These are phyloP conservation scores for Sorghum bicolor DNA, from an alignment of 176 grass and related monocot species.

Conservation along the genomic window DNA sequence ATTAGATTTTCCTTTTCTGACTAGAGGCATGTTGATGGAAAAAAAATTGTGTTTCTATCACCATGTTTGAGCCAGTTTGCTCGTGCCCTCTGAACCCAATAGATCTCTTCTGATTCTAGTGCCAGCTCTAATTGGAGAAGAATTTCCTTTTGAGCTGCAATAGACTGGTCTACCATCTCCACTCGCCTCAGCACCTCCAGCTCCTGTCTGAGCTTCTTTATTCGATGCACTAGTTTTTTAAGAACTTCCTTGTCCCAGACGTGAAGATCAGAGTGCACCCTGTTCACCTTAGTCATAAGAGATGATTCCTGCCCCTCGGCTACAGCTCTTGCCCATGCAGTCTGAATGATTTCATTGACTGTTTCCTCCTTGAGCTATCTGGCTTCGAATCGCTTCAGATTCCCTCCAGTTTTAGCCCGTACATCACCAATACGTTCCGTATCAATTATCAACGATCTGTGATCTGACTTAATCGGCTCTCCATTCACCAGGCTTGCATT, in stretches of 20 bases:
- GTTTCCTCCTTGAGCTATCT: no score
- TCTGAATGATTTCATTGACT: no score
- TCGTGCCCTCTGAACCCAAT: no score
- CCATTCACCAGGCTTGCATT: no score
- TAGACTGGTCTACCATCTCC: neutral
- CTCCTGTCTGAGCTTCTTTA: neutral
- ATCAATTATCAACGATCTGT: no score
- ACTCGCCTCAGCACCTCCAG: neutral
- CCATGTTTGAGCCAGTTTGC: neutral
- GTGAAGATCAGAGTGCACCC: neutral
- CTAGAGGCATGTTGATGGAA: neutral
- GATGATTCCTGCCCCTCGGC: neutral
- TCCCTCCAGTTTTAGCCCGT: fast-evolving
- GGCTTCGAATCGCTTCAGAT: no score
- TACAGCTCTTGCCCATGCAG: neutral
- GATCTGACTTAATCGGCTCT: no score
- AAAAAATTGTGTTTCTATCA: neutral
- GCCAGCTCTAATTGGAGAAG: neutral
- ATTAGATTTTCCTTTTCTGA: neutral
- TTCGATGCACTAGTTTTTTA: neutral
- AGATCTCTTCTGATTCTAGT: neutral
- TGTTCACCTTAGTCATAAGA: neutral
- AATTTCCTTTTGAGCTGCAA: neutral
- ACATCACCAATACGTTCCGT: fast-evolving
- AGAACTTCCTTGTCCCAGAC: neutral